Evolutionary conservation across 2,329 filamentous ascomycete genomes (phyloP).

Genomic region (Trichoderma sp.): DNA sequence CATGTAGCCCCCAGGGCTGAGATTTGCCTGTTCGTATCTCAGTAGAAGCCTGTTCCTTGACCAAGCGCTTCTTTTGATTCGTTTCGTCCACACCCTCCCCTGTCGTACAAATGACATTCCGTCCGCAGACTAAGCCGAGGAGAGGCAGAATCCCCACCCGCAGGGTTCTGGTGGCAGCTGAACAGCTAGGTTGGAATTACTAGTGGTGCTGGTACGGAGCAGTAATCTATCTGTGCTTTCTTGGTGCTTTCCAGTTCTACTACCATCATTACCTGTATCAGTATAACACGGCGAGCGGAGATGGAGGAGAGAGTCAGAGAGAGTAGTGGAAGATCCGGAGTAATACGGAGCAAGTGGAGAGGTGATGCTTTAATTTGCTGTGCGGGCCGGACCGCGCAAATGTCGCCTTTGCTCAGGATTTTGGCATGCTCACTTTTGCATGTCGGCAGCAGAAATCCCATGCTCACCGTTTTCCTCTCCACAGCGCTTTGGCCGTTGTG

Average conservation of each 20-base stretch:
- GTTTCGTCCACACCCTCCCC: not conserved
- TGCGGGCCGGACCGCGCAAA: not conserved
- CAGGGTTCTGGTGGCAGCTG: constrained; percentile 1
- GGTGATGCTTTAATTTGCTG: not conserved
- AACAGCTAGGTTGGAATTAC: not conserved
- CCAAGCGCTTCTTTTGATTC: not conserved
- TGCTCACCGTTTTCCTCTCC: not conserved
- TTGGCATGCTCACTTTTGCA: not conserved
- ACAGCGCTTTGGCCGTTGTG: not conserved
- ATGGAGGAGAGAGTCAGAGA: not conserved
- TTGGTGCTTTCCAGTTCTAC: too few species aligned
- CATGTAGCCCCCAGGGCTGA: not conserved
- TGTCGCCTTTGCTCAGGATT: not conserved
- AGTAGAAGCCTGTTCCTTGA: not conserved
- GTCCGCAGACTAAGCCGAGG: constrained; percentile 1
- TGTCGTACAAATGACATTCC: constrained; percentile 10
- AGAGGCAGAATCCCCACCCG: not conserved
- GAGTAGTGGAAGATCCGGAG: not conserved
- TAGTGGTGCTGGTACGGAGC: not conserved
- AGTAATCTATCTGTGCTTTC: not conserved
- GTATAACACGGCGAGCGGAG: not conserved
- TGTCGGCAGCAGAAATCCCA: not conserved
- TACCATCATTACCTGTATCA: too few species aligned
- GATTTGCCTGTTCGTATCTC: constrained; percentile 5
- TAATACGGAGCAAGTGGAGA: not conserved